Evolutionary conservation across 495 filamentous ascomycete species (phyloP).

Genomic region (Neurospora tetrasperma): DNA sequence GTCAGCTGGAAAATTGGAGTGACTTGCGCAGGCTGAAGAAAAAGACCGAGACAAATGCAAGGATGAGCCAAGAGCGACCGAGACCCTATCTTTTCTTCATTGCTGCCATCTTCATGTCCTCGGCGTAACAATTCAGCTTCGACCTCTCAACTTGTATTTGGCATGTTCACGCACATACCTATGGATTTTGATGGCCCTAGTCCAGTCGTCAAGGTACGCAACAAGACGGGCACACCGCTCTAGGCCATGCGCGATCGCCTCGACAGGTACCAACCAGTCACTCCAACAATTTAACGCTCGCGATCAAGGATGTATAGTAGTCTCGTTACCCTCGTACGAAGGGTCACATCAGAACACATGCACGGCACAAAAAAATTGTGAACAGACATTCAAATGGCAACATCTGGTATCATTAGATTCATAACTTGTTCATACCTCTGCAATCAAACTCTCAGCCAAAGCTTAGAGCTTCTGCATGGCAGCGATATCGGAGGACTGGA

Average conservation of each 20-base stretch:
- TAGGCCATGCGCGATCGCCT: not conserved
- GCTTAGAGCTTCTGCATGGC: constrained; percentile 34
- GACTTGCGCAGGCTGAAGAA: not conserved
- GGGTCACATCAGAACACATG: not conserved
- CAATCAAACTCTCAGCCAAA: constrained; percentile 8
- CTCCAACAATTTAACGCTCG: not conserved
- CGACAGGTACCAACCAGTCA: not conserved
- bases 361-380: not conserved
- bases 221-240: not conserved
- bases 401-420: constrained; percentile 8
- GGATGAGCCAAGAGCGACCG: not conserved
- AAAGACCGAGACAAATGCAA: not conserved
- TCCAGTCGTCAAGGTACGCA: not conserved
- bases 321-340: not conserved
- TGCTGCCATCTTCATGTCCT: not conserved
- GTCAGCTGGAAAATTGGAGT: not conserved
- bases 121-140: not conserved
- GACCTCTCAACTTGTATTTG: not conserved
- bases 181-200: not conserved
- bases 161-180: not conserved
- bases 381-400: not conserved
- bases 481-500: constrained; percentile 90
- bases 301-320: not conserved
- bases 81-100: not conserved
- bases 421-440: constrained; percentile 15